Percentiles rank a stretch among this genome's conserved stretches.
Conservation (phyloP, 805 yeast species). For the Metschnikowia continentalis region DNA sequence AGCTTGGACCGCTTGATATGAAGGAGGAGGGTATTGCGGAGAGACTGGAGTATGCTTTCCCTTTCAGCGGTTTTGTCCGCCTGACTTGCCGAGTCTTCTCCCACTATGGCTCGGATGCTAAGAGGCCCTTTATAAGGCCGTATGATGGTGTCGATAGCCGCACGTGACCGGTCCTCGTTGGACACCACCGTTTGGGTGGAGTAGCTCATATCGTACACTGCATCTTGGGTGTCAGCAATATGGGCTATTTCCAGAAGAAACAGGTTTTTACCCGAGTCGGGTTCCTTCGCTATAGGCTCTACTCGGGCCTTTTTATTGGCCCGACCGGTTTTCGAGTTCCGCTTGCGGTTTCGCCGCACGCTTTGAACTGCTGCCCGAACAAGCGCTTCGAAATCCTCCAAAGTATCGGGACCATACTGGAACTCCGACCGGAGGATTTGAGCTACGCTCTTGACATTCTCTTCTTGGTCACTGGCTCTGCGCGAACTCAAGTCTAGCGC, state of each 20-base stretch:
- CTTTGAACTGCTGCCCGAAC: slow-evolving; percentile 94
- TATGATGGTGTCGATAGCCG: slow-evolving; percentile 46
- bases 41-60: slow-evolving; percentile 9
- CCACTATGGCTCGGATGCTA: not conserved
- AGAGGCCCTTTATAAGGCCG: slow-evolving; percentile 27
- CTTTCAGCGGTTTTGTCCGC: slow-evolving; percentile 5
- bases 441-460: slow-evolving; percentile 74
- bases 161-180: slow-evolving; percentile 37
- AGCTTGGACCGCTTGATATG: slow-evolving; percentile 58
- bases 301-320: slow-evolving; percentile 8
- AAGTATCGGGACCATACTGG: slow-evolving; percentile 53
- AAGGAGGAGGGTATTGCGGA: slow-evolving; percentile 11
- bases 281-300: not conserved
- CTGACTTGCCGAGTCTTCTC: not conserved
- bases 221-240: slow-evolving; percentile 33
- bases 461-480: slow-evolving; percentile 92
- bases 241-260: slow-evolving; percentile 36
- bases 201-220: slow-evolving; percentile 32
- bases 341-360: slow-evolving; percentile 79
- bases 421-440: slow-evolving; percentile 73
- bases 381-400: slow-evolving; percentile 78
- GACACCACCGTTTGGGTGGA: slow-evolving; percentile 26
- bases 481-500: slow-evolving; percentile 56
- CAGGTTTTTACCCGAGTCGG: not conserved
- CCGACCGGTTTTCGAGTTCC: slow-evolving; percentile 41